These are phyloP conservation scores for Xanthoconium separans DNA, from an alignment of 1,284 basidiomycete species.

Conservation along the genomic window DNA sequence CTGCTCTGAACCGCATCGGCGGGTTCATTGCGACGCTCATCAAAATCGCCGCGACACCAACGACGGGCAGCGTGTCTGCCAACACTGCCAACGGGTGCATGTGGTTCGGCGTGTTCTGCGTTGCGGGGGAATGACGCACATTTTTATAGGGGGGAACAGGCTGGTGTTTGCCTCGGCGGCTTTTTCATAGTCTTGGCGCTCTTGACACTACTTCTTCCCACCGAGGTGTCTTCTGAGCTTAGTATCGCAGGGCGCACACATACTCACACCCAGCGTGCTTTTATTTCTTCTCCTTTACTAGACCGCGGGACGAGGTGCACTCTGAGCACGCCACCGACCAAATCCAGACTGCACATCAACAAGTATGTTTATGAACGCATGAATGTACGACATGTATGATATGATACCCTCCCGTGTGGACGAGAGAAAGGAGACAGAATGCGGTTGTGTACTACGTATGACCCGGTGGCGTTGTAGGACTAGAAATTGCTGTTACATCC, in stretches of 20 bases:
- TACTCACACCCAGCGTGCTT: not conserved
- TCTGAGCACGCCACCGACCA: not conserved
- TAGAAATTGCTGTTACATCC: no score
- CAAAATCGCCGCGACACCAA: conserved; percentile 44
- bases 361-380: no score
- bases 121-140: not conserved
- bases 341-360: no score
- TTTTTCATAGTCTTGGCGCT: conserved; percentile 50
- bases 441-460: no score
- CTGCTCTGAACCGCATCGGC: conserved; percentile 52
- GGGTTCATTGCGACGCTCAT: conserved; percentile 58
- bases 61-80: conserved; percentile 31
- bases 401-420: no score
- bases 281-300: conserved; percentile 1
- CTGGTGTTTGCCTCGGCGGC: conserved; percentile 59
- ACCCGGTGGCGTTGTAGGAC: no score
- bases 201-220: conserved; percentile 52
- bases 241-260: no score
- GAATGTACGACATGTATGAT: no score
- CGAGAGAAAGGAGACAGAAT: no score
- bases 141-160: conserved; percentile 23
- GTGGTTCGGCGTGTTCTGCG: not conserved
- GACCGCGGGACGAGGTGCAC: conserved; percentile 26
- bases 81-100: conserved; percentile 40
- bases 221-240: conserved; percentile 42